Base-by-base conservation (phyloP, 306 rosid species). In the Dryas drummondii region DNA sequence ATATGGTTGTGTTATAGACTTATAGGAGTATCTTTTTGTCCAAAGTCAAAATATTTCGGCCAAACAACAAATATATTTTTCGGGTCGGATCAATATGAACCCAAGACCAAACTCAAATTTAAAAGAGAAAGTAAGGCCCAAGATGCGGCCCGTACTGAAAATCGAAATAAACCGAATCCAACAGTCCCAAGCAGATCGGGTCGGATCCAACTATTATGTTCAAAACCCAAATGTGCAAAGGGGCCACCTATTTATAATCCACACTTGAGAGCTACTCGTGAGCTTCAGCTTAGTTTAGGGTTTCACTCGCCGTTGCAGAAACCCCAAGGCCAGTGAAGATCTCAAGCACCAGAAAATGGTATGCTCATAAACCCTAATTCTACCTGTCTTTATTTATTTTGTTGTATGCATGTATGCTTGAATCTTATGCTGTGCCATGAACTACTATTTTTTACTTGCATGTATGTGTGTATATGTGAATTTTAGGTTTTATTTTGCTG, bases 281-380 rank as follows among this genome's bases (percentile, higher is more conserved):
- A 8, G 68, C 68, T 16, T 7, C 50, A 42, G 50, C 27, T 41
- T 16, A 0, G 27, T 42, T 16, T 63, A 63, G 68, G 68, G 68
- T 63, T 63, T 63, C 68, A 16, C 12, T 63, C 50, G 50, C 68
- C 50, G 68, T 41, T 55, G 3, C 60, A n/a, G 60, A 41, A 41
- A 41, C 50, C 27, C 68, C 7, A 8, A 63, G 68, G 50, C 9
- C 46, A 14, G 19, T 41, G 68, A 41, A 41, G 68, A 41, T 63
- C 68, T 42, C 12, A n/a, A 5, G 49, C 13, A 16, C 68, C 50
- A 26, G 50, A 42, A 63, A 8, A 63, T 63, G 68, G 68, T 63
- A 63, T 16, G 2, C 14, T 8, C 13, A 32, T 13, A 41, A 41
- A 41, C 50, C 68, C 68, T 63, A 8, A n/a, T 41, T 63, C 19